Percentiles rank a stretch among this genome's conserved stretches.
phyloP scores from a whole-genome alignment of 176 grass and related monocot genomes.

The Zea luxurians region DNA sequence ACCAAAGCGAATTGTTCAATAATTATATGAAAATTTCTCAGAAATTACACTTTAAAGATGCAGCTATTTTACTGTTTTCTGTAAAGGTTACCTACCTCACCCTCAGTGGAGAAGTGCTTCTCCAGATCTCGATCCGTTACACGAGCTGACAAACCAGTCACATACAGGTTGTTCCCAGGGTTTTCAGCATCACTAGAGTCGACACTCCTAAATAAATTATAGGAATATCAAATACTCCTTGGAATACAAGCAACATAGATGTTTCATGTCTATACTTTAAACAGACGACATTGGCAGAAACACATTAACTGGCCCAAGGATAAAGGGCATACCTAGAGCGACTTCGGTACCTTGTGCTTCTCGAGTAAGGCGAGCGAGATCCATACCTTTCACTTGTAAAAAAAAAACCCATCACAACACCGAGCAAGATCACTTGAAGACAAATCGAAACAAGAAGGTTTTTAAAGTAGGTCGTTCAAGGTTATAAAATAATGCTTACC shows the following conservation, averaged over 20 bases:
- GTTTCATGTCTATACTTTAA: background rate
- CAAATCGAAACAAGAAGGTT: background rate
- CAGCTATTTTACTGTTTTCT: constrained; percentile 4
- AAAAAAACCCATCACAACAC: background rate
- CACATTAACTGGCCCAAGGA: background rate
- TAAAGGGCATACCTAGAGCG: constrained; percentile 44
- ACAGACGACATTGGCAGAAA: background rate
- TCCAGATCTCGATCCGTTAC: constrained; percentile 50
- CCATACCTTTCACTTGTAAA: constrained; percentile 21
- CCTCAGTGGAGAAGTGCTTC: constrained; percentile 55
- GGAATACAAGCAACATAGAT: background rate
- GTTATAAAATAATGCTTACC: constrained; percentile 30
- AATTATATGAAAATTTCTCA: background rate
- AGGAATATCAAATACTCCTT: background rate
- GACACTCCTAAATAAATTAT: constrained; percentile 43
- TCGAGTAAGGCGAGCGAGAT: constrained; percentile 37
- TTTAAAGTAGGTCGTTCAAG: background rate
- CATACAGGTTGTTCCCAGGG: constrained; percentile 71
- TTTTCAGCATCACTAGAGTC: constrained; percentile 61
- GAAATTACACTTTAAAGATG: background rate
- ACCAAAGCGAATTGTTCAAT: background rate
- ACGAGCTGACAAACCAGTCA: constrained; percentile 63
- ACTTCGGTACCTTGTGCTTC: constrained; percentile 59
- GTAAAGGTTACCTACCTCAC: constrained; percentile 69
- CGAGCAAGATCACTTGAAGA: background rate